Evolutionary conservation across 2,329 filamentous ascomycete genomes (phyloP).

Genomic region (Fusarium paranaense): DNA sequence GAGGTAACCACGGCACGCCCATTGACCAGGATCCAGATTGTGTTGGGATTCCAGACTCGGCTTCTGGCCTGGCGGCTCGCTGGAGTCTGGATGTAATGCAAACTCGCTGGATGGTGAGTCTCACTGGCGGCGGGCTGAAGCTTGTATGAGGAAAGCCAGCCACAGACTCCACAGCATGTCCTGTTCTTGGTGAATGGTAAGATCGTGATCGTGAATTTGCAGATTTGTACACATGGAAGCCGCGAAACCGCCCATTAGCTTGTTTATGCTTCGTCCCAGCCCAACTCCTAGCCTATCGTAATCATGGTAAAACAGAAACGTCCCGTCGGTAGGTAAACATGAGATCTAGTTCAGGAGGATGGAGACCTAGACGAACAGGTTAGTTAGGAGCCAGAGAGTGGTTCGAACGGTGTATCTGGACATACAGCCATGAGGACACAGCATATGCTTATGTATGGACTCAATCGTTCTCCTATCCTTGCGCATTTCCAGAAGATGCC

Average conservation of each 20-base stretch:
- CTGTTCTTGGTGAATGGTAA: constrained; percentile 9
- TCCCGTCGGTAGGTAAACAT: constrained; percentile 13
- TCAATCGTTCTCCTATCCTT: constrained; percentile 89
- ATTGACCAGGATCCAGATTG: neutral
- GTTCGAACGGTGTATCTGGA: constrained; percentile 10
- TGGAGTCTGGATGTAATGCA: constrained; percentile 17
- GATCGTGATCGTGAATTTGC: constrained; percentile 22
- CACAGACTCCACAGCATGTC: neutral
- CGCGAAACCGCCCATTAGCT: constrained; percentile 10
- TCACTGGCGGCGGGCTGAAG: neutral
- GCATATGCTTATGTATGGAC: constrained; percentile 94
- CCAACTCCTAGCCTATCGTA: constrained; percentile 38
- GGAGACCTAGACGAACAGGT: constrained; percentile 44
- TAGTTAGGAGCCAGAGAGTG: neutral
- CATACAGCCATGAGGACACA: constrained; percentile 93
- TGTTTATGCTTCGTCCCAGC: constrained; percentile 13
- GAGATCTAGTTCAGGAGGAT: constrained; percentile 53
- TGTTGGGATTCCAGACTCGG: neutral
- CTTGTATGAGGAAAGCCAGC: neutral
- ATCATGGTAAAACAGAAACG: constrained; percentile 32
- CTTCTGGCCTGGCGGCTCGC: constrained; percentile 1
- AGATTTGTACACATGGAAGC: constrained; percentile 21
- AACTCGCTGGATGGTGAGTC: constrained; percentile 4
- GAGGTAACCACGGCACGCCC: neutral
- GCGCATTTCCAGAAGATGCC: constrained; percentile 98